A percentile compares a stretch with the other conserved stretches of the same genome.
phyloP scores from a whole-genome alignment of 2,329 filamentous ascomycete species.

The Cadophora sp. region DNA sequence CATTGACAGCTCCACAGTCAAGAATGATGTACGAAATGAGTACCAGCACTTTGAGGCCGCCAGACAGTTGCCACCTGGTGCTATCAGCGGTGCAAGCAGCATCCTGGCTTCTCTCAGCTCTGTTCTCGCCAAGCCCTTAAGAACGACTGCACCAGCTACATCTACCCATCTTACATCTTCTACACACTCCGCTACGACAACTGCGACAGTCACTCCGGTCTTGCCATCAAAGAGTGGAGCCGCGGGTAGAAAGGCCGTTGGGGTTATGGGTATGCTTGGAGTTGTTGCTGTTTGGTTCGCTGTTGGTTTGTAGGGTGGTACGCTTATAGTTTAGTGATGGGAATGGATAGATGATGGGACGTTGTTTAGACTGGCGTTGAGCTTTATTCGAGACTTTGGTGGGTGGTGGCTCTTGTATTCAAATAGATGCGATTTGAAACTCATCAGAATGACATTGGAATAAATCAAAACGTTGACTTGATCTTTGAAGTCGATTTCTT shows the following conservation, averaged over 20 bases:
- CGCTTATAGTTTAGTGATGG: not conserved
- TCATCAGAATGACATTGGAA: not conserved
- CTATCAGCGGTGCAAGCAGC: not conserved
- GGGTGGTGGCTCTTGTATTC: not conserved
- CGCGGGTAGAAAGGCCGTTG: not conserved
- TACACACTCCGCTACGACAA: not conserved
- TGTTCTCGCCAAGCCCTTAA: not conserved
- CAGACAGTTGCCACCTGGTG: not conserved
- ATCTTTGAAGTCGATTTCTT: too few species aligned
- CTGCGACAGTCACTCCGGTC: not conserved
- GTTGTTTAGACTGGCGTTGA: not conserved
- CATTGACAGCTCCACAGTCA: not conserved
- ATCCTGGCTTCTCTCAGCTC: not conserved
- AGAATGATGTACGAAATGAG: not conserved
- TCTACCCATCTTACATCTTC: not conserved
- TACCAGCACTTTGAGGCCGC: not conserved
- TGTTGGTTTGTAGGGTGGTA: not conserved
- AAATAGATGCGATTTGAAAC: not conserved
- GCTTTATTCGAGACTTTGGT: not conserved
- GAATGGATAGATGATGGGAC: not conserved
- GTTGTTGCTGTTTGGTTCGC: not conserved
- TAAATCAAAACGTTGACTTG: not conserved
- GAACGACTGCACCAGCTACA: not conserved
- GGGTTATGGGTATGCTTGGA: not conserved
- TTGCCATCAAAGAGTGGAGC: slow-evolving; percentile 8